A percentile compares a stretch with the other conserved stretches of the same genome.
Evolutionary conservation across 163 green algal genomes (phyloP).

Genomic region (Coccomyxa subellipsoidea): DNA sequence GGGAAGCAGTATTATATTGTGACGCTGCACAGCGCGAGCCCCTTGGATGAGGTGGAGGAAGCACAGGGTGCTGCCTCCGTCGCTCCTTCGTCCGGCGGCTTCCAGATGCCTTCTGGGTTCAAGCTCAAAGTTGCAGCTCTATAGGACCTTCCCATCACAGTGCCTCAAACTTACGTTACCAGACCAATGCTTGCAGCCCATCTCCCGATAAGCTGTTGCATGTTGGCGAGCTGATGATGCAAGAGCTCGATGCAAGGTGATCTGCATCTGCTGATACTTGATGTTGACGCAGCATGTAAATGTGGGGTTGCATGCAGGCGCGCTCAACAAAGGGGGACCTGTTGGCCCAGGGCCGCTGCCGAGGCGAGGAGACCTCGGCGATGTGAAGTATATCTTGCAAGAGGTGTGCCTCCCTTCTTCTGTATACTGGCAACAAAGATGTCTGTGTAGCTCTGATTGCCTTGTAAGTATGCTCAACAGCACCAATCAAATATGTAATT

Average conservation of each 20-base stretch:
- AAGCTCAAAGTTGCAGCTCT: slow-evolving; percentile 6
- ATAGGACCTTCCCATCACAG: background rate
- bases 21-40: slow-evolving; percentile 30
- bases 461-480: too few relatives aligned
- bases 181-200: too few relatives aligned
- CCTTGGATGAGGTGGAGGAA: slow-evolving; percentile 20
- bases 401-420: slow-evolving; percentile 9
- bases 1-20: slow-evolving; percentile 30
- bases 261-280: too few relatives aligned
- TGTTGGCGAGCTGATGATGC: too few relatives aligned
- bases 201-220: too few relatives aligned
- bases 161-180: too few relatives aligned
- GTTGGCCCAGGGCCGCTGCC: slow-evolving; percentile 9
- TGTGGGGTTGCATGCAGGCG: background rate
- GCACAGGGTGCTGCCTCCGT: background rate
- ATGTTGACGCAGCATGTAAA: too few relatives aligned
- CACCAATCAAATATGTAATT: too few relatives aligned
- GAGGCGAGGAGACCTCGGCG: slow-evolving; percentile 12
- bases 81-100: background rate
- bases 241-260: too few relatives aligned
- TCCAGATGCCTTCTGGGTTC: slow-evolving; percentile 10
- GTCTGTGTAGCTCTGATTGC: too few relatives aligned
- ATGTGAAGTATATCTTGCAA: slow-evolving; percentile 7
- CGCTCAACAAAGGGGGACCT: background rate
- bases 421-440: too few relatives aligned